Base-by-base conservation (phyloP, 352 stramenopile genomes). In the Plasmopara halstedii region DNA sequence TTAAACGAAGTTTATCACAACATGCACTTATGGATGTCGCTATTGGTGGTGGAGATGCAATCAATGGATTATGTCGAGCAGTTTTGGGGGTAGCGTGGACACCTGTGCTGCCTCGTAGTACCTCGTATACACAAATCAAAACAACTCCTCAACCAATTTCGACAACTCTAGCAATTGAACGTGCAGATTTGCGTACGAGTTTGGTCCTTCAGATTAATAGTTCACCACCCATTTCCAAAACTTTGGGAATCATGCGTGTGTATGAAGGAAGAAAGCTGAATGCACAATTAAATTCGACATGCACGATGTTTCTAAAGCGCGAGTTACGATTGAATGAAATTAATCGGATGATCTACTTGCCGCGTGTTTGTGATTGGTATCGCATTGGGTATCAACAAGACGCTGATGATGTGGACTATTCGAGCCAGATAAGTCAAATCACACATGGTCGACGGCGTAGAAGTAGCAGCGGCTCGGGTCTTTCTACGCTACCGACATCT, bases 201-300 rank as follows among this genome's bases (percentile, higher is more conserved):
- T 81, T 93, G 50, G 82, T 82, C n/a, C 57, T 96, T 2, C 88
- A 96, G 53, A 59, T 85, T 44, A 73, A 81, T 64, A 56, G 70
- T 26, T 52, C 47, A 18, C 57, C 57, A 6, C 42, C 52, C 14
- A 29, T 11, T 23, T 6, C 33, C 10, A 53, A 62, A n/a, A 50
- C 57, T 2, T 50, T 41, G 15, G 51, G 68, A 4, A 47, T 70
- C 18, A 75, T 97, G 31, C 58, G 74, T 3, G 65, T 94, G 10
- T 97, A 95, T 47, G 47, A 75, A n/a, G 52, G 62, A 15, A 44
- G 34, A 19, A 19, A 42, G 32, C 46, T 95, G 0, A 59, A 92
- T 26, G 50, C 73, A n/a, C 76, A 97, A 59, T 56, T 97, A 22
- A 71, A 93, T 29, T 37, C 62, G 14, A 64, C 63, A 1, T 78